Base-by-base conservation (phyloP, 1,284 basidiomycete species). In the Papiliotrema fonsecae region DNA sequence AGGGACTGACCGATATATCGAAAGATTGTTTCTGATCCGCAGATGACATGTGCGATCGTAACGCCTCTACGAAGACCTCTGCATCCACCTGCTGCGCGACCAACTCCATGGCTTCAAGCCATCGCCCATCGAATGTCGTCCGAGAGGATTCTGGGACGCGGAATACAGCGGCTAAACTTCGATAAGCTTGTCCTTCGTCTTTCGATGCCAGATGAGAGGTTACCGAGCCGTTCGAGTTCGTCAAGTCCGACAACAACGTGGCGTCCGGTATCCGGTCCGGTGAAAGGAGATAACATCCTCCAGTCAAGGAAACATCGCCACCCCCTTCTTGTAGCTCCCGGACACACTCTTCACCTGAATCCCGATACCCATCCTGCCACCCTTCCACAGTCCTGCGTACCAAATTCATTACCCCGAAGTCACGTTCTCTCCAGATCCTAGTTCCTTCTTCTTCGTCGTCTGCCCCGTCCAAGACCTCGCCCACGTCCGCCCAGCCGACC, bases 401-500 rank as follows among this genome's bases (percentile, higher is more conserved):
- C 14, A 54, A 38, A 1, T 35, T n/a, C 34, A 62, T 22, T 6
- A 66, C 36, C 3, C 41, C 36, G 24, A 50, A 32, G 41, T 65
- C 64, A n/a, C 52, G 40, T 38, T 58, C 54, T 18, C 42, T 39
- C 63, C 63, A 64, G 31, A 21, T 18, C 28, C 26, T 14, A 35
- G 35, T 25, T 19, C 4, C 11, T 22, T 50, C 34, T 14, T 25
- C 49, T 3, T 28, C 42, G 2, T 55, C 50, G 1, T 28, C 45
- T 7, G 60, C 53, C 6, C 61, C 56, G 47, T 70, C 69, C 22
- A 72, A 57, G 0, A 72, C 64, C 43, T 61, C 61, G 4, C 58
- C 67, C 5, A 70, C 70, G 45, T 69, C 68, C 9, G 67, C 58
- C 70, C 70, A 72, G 1, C 55, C 68, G 3, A 70, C 50, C 11